Conservation (phyloP, 345 rosid species). For the Punica granatum region DNA sequence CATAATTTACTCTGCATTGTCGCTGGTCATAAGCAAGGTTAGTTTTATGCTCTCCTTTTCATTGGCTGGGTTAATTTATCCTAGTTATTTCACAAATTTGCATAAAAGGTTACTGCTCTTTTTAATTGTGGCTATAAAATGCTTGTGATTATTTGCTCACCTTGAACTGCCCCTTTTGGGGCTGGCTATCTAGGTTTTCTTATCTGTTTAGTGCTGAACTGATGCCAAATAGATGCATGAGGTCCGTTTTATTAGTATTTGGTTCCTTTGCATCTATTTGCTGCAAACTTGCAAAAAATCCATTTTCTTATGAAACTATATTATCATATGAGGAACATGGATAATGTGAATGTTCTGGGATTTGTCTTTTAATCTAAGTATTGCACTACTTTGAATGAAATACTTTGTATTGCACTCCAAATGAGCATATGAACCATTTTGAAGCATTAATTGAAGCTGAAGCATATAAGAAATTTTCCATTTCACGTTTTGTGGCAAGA, state of each 20-base stretch:
- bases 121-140: background rate
- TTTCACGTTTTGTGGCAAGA: background rate
- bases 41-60: conserved; percentile 2
- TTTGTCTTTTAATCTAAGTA: background rate
- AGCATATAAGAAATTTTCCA: background rate
- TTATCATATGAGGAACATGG: background rate
- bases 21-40: conserved; percentile 78
- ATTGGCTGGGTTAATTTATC: background rate
- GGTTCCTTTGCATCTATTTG: background rate
- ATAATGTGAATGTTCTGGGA: background rate
- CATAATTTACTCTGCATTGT: conserved; percentile 76
- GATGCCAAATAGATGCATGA: background rate
- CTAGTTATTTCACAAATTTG: background rate
- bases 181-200: background rate
- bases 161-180: background rate
- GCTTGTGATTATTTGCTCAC: background rate
- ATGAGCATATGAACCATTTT: background rate
- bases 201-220: background rate
- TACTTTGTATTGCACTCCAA: background rate
- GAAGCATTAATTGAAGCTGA: background rate
- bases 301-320: background rate
- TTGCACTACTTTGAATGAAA: background rate
- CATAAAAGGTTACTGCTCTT: background rate
- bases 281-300: background rate
- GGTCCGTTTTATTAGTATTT: background rate